Base-by-base conservation (phyloP, 2,329 filamentous ascomycete species). In the Penicillium sp. region DNA sequence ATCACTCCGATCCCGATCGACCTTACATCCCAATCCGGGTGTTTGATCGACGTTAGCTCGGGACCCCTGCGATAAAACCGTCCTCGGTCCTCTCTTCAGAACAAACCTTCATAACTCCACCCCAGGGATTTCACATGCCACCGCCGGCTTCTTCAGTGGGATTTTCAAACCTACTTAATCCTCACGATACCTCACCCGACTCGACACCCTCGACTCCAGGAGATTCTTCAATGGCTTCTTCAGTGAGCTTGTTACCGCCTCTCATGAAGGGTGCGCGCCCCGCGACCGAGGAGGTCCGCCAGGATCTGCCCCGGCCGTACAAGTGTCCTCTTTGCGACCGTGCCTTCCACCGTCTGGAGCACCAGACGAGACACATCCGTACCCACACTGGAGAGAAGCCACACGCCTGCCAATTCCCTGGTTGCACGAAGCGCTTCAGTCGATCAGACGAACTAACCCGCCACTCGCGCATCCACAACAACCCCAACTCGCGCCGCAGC, bases 301-400 rank as follows among this genome's bases (percentile, higher is more conserved):
- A 83, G 81, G 93, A 97, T 77, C 85, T 97, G 54, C 94, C 94
- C 59, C 88, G 94, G 56, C 93, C 93, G 0, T 99, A 99, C 86
- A 97, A 97, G 82, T 99, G 93, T 77, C 93, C 93, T 60, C 86
- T 99, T 62, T 99, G 94, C 81, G 93, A 97, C 71, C 96, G 97
- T 84, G 93, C 94, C 60, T 99, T 99, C 80, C 94, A 97, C 82
- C 91, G 94, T 62, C 84, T 99, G 42, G 93, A 97, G 81, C 93
- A 97, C 76, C 93, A 97, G 82, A 89, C 86, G 59, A 78, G 87
- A 69, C 93, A 99, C 78, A 97, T 97, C 73, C 88, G 93, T 70
- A 97, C 94, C 7, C 93, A 99, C 78, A 99, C 93, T 0, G 94
- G 93, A 70, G 93, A 99, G 82, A 99, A 97, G 83, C 93, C 93